A percentile compares a stretch with the other conserved stretches of the same genome.
Conservation (phyloP, 2,329 filamentous ascomycete genomes). For the Alternaria ethzedia region DNA sequence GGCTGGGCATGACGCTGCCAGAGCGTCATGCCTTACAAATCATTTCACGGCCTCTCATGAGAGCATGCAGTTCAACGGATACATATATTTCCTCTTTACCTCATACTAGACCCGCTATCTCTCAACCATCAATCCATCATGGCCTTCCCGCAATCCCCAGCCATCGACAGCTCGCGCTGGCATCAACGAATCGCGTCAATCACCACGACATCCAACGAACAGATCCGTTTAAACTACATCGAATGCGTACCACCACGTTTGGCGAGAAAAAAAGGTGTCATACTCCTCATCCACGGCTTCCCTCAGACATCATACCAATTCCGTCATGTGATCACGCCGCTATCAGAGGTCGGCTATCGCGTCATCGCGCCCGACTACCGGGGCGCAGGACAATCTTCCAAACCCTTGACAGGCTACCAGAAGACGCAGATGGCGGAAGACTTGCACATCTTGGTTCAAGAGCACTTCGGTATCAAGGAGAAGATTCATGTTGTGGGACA, state of each 20-base stretch:
- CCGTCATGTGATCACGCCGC: constrained; percentile 35
- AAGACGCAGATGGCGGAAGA: constrained; percentile 53
- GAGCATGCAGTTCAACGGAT: not conserved
- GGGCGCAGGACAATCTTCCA: constrained; percentile 49
- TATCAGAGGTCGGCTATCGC: constrained; percentile 48
- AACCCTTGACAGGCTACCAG: constrained; percentile 47
- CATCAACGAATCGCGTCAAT: not conserved
- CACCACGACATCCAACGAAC: not conserved
- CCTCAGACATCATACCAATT: constrained; percentile 56
- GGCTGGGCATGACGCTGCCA: not conserved
- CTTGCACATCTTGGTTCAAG: constrained; percentile 39
- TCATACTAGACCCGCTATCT: not conserved
- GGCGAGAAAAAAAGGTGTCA: not conserved
- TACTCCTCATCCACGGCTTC: constrained; percentile 58
- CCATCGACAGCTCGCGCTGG: not conserved
- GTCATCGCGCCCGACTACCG: constrained; percentile 53
- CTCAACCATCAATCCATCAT: not conserved
- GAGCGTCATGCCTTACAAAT: constrained; percentile 1
- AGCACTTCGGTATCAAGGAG: constrained; percentile 43
- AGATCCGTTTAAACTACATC: not conserved
- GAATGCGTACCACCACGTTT: not conserved
- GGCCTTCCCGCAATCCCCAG: not conserved
- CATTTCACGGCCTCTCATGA: not conserved
- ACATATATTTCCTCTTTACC: not conserved
- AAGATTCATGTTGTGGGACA: constrained; percentile 55